Conservation (phyloP, 2,329 filamentous ascomycete genomes). For the Talaromyces sp. region DNA sequence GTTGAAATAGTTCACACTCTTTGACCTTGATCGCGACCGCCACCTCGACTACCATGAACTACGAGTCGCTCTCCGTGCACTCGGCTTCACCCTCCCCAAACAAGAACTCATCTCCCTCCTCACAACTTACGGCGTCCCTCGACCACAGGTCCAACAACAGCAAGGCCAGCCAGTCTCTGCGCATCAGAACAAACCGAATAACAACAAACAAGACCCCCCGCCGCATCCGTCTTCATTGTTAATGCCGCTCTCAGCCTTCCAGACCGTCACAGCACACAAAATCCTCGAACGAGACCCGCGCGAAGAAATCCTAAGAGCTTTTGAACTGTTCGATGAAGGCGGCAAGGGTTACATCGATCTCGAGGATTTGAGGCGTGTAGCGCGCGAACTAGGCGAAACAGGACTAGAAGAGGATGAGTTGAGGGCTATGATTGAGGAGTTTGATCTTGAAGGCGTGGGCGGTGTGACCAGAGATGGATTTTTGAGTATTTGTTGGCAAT, state of each 20-base stretch:
- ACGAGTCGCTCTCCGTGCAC: conserved; percentile 89
- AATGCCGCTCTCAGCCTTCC: conserved; percentile 68
- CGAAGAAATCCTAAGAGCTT: conserved; percentile 87
- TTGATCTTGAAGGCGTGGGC: conserved; percentile 90
- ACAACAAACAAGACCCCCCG: conserved; percentile 45
- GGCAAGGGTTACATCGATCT: conserved; percentile 87
- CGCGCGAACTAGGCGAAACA: conserved; percentile 80
- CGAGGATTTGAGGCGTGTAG: conserved; percentile 81
- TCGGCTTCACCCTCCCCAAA: conserved; percentile 89
- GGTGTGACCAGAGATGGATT: conserved; percentile 64
- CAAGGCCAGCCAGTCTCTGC: conserved; percentile 29
- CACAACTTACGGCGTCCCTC: conserved; percentile 72
- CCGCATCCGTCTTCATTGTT: conserved; percentile 64
- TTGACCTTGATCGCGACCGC: conserved; percentile 93
- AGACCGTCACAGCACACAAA: conserved; percentile 71
- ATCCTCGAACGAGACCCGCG: conserved; percentile 79
- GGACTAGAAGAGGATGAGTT: conserved; percentile 90
- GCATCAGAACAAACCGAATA: conserved; percentile 35
- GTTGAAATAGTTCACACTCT: conserved; percentile 71
- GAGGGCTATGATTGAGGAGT: conserved; percentile 94
- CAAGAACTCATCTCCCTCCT: conserved; percentile 77
- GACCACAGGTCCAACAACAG: conserved; percentile 49
- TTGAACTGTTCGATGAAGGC: conserved; percentile 88
- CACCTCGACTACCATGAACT: conserved; percentile 98
- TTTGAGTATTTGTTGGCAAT: conserved; percentile 61